phyloP scores from a whole-genome alignment of 257 asterid species.

The Nicotiana benthamiana region DNA sequence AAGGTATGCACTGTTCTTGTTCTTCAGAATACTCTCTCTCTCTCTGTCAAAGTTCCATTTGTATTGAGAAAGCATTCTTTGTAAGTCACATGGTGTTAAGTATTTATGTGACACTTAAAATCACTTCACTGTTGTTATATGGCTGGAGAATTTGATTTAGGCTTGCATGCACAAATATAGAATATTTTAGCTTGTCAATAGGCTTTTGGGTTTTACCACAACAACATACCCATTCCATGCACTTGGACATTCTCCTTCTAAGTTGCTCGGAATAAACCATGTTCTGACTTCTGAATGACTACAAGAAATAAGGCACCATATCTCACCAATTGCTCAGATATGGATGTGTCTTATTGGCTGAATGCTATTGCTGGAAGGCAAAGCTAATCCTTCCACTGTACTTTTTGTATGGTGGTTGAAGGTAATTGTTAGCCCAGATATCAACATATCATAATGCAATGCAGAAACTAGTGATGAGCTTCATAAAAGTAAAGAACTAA shows the following conservation, averaged over 20 bases:
- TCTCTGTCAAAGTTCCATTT: background rate
- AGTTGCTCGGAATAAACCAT: background rate
- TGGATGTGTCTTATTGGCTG: background rate
- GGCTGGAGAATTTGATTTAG: background rate
- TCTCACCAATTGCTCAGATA: background rate
- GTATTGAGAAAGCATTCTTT: background rate
- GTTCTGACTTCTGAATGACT: constrained; percentile 7
- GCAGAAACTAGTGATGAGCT: background rate
- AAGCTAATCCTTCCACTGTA: background rate
- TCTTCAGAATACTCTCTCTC: background rate
- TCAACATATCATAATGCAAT: background rate
- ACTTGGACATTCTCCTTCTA: background rate
- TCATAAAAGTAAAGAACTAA: background rate
- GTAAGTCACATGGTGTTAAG: background rate
- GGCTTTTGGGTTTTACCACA: background rate
- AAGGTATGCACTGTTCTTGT: constrained; percentile 42
- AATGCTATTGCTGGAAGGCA: background rate
- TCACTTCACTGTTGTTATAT: background rate
- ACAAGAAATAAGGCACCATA: background rate
- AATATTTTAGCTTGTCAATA: background rate
- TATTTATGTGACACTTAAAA: background rate
- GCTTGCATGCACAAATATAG: background rate
- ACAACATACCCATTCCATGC: background rate
- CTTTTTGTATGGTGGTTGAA: background rate
- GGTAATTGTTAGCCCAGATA: background rate